Conservation (phyloP, 176 grass and related monocot genomes). For the Aegilops tauschii region DNA sequence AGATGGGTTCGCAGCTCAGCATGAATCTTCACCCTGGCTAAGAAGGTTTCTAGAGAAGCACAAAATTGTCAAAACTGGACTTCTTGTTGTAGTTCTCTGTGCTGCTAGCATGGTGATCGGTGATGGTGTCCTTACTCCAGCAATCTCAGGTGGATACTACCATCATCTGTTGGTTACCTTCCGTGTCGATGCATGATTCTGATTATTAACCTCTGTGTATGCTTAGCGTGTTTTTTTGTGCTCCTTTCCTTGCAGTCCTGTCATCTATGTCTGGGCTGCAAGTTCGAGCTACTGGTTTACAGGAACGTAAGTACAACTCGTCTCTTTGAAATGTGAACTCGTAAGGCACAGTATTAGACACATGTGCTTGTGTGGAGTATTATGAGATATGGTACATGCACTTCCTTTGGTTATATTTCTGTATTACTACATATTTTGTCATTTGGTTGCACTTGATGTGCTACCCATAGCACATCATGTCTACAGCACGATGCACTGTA, state of each 20-base stretch:
- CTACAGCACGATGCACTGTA: not conserved
- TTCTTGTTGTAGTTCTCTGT: slow-evolving; percentile 85
- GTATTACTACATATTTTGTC: not conserved
- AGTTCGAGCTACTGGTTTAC: slow-evolving; percentile 62
- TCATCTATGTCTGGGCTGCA: slow-evolving; percentile 96
- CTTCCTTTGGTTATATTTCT: not conserved
- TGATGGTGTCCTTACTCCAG: slow-evolving; percentile 93
- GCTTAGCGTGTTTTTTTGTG: slow-evolving; percentile 23
- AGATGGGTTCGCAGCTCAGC: slow-evolving; percentile 32
- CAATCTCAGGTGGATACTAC: slow-evolving; percentile 72
- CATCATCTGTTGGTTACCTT: not conserved
- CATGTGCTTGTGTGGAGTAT: not conserved
- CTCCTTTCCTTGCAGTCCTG: slow-evolving; percentile 62
- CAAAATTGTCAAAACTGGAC: slow-evolving; percentile 58
- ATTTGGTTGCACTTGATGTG: not conserved
- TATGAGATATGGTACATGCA: not conserved
- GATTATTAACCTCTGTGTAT: slow-evolving; percentile 24
- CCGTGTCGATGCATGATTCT: not conserved
- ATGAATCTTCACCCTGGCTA: slow-evolving; percentile 58
- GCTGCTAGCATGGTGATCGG: slow-evolving; percentile 95
- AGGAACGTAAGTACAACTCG: slow-evolving; percentile 55
- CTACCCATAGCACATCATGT: not conserved
- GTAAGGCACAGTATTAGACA: not conserved
- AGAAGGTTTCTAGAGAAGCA: slow-evolving; percentile 94
- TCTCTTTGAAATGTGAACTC: slow-evolving; percentile 13